Conservation (phyloP, 176 grass and related monocot genomes). For the Tuctoria greenei region DNA sequence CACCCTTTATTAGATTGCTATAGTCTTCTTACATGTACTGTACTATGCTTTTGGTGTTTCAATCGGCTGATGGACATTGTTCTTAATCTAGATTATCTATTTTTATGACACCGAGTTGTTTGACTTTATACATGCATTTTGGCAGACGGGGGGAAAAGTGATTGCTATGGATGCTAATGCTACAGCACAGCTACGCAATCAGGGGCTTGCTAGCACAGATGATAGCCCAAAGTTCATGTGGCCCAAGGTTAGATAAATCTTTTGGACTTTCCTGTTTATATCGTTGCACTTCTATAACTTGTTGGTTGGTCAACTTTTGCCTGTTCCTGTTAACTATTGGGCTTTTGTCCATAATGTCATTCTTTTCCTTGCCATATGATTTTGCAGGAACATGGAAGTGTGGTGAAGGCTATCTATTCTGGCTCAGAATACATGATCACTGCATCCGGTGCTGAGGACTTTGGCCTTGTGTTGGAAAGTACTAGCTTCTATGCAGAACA, state of each 20-base stretch:
- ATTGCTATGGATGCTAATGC: conserved; percentile 89
- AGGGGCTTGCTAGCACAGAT: conserved; percentile 66
- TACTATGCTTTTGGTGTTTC: conserved; percentile 15
- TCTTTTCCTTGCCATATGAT: neutral
- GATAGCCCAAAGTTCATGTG: conserved; percentile 81
- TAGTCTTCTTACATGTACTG: neutral
- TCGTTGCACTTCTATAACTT: conserved; percentile 8
- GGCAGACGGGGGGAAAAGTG: conserved; percentile 55
- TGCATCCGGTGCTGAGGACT: conserved; percentile 45
- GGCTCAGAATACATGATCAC: conserved; percentile 60
- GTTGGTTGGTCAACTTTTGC: neutral
- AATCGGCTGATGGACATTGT: neutral
- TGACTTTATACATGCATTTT: conserved; percentile 5
- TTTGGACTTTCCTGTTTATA: neutral
- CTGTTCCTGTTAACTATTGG: conserved; percentile 24
- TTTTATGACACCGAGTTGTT: neutral
- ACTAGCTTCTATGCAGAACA: conserved; percentile 98
- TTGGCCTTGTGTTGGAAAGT: conserved; percentile 87
- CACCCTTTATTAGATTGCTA: neutral
- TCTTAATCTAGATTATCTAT: neutral
- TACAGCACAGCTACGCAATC: conserved; percentile 61
- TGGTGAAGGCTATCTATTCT: conserved; percentile 83
- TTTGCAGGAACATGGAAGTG: conserved; percentile 69
- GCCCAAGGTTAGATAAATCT: conserved; percentile 55
- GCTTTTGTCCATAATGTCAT: neutral